Conservation (phyloP, 106 monocot species). For the Acorus gramineus region DNA sequence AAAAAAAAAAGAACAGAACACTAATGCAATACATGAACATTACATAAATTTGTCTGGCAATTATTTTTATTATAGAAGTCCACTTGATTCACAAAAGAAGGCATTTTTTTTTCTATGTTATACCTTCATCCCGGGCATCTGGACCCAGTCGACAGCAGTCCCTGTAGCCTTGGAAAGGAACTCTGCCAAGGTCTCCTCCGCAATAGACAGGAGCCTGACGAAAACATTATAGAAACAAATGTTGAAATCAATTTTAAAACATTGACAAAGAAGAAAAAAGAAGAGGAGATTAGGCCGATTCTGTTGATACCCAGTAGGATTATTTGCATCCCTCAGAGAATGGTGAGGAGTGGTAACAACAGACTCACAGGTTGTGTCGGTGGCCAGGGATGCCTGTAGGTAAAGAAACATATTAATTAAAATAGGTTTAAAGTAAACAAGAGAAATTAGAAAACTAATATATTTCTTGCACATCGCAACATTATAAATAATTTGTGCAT, state of each 20-base stretch:
- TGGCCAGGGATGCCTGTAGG: constrained; percentile 50
- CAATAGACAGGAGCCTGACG: constrained; percentile 70
- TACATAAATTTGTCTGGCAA: too few species aligned
- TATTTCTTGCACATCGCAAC: too few species aligned
- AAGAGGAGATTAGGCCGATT: neutral
- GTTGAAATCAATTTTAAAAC: constrained; percentile 4
- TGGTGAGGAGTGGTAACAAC: constrained; percentile 72
- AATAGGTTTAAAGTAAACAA: neutral
- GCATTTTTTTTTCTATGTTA: too few species aligned
- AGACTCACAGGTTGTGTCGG: constrained; percentile 91
- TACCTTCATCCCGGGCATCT: constrained; percentile 99
- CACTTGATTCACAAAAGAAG: too few species aligned
- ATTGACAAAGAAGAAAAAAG: neutral
- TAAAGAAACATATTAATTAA: neutral
- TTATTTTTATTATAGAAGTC: too few species aligned
- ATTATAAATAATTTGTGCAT: too few species aligned
- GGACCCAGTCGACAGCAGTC: constrained; percentile 99
- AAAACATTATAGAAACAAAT: neutral
- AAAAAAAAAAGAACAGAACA: neutral
- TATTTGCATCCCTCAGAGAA: constrained; percentile 62
- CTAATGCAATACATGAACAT: too few species aligned
- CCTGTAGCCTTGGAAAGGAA: constrained; percentile 99
- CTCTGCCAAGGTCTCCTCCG: constrained; percentile 92
- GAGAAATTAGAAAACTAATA: constrained; percentile 3
- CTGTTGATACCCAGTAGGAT: constrained; percentile 67